A percentile compares a stretch with the other conserved stretches of the same genome.
Conservation (phyloP, 805 yeast species). For the Ogataea neopini region DNA sequence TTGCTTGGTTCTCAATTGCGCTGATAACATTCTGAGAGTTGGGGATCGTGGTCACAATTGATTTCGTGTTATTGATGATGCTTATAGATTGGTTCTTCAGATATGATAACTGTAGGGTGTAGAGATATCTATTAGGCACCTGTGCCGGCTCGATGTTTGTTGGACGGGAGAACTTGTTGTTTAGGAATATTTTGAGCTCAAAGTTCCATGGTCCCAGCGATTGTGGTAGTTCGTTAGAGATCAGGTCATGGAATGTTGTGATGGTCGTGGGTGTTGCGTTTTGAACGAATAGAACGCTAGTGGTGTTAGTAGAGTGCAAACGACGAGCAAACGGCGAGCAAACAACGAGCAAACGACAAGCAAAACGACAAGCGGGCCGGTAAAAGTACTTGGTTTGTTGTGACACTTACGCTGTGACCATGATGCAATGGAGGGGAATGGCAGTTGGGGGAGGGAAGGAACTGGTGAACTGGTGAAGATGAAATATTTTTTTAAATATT, state of each 20-base stretch:
- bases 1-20: slow-evolving; percentile 11
- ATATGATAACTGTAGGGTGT: slow-evolving; percentile 53
- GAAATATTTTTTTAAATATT: too few species aligned
- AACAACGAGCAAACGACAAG: not conserved
- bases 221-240: slow-evolving; percentile 66
- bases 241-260: slow-evolving; percentile 66
- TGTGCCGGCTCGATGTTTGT: slow-evolving; percentile 38
- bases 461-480: too few species aligned
- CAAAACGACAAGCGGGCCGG: not conserved
- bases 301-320: not conserved
- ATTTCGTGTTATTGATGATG: slow-evolving; percentile 46
- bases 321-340: not conserved
- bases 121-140: slow-evolving; percentile 45
- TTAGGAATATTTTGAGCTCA: slow-evolving; percentile 65
- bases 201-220: slow-evolving; percentile 67
- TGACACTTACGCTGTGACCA: slow-evolving; percentile 39
- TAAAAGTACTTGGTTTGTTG: too few species aligned
- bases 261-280: slow-evolving; percentile 61
- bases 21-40: slow-evolving; percentile 19
- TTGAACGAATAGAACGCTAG: slow-evolving; percentile 42
- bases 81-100: slow-evolving; percentile 47
- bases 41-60: slow-evolving; percentile 35
- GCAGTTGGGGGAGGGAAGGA: too few species aligned
- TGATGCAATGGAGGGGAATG: slow-evolving; percentile 4
- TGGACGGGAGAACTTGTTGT: slow-evolving; percentile 55